Evolutionary conservation across 257 asterid species (phyloP).

Genomic region (Linaria vulgaris): DNA sequence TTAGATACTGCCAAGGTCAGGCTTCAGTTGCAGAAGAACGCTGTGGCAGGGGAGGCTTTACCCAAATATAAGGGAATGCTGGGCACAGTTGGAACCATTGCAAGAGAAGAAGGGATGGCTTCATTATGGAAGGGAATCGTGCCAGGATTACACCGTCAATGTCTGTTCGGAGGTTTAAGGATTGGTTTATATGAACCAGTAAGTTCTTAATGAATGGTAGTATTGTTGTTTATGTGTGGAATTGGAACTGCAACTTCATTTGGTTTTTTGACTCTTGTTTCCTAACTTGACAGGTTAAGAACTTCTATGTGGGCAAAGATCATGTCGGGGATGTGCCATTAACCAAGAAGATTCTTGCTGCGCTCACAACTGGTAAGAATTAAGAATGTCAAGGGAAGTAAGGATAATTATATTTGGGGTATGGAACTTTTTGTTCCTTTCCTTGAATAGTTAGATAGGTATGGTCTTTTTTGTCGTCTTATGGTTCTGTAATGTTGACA

Average conservation of each 20-base stretch:
- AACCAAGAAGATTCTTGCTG: constrained; percentile 89
- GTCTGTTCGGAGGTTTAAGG: constrained; percentile 89
- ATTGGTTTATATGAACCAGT: constrained; percentile 97
- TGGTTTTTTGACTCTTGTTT: constrained; percentile 15
- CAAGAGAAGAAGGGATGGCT: constrained; percentile 86
- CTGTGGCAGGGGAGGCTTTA: constrained; percentile 66
- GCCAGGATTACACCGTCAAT: constrained; percentile 96
- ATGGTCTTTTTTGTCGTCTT: not conserved
- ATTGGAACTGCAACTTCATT: constrained; percentile 17
- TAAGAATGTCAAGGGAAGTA: not conserved
- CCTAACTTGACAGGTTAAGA: constrained; percentile 53
- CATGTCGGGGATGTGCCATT: constrained; percentile 96
- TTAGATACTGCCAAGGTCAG: constrained; percentile 98
- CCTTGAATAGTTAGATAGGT: not conserved
- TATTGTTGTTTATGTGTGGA: not conserved
- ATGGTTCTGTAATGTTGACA: constrained; percentile 18
- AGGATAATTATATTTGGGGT: not conserved
- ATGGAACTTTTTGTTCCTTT: not conserved
- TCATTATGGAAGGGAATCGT: constrained; percentile 96
- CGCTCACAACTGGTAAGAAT: constrained; percentile 84
- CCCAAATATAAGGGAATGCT: constrained; percentile 88
- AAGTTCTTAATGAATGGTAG: constrained; percentile 26
- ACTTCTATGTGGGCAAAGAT: constrained; percentile 83
- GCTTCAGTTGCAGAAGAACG: constrained; percentile 92
- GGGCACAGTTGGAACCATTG: constrained; percentile 96